phyloP scores from a whole-genome alignment of 2,329 filamentous ascomycete genomes.

The Fusarium duplospermum region DNA sequence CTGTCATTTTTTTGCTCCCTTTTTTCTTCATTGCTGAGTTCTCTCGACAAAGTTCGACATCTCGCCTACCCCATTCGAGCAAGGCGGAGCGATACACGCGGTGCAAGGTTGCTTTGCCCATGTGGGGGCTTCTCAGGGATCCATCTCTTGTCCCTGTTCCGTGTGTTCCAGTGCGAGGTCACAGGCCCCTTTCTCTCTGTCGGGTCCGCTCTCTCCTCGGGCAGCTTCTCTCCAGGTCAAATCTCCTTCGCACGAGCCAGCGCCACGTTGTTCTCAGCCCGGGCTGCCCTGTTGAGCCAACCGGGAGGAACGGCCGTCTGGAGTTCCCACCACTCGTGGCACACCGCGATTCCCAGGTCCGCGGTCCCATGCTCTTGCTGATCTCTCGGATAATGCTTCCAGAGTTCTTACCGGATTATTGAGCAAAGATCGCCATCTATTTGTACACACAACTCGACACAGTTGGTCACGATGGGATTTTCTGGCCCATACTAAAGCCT shows the following conservation, averaged over 20 bases:
- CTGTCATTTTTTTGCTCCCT: too few relatives aligned
- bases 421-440: too few relatives aligned
- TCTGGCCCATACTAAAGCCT: too few relatives aligned
- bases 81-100: too few relatives aligned
- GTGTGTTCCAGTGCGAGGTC: background rate
- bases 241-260: conserved; percentile 36
- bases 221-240: conserved; percentile 13
- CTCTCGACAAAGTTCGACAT: too few relatives aligned
- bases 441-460: too few relatives aligned
- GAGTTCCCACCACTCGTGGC: conserved; percentile 35
- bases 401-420: conserved; percentile 13
- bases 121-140: too few relatives aligned
- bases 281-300: conserved; percentile 35
- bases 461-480: too few relatives aligned
- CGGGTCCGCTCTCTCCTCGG: background rate
- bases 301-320: conserved; percentile 33
- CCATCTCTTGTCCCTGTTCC: too few relatives aligned
- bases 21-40: too few relatives aligned
- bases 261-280: conserved; percentile 32
- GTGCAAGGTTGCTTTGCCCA: too few relatives aligned
- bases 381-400: conserved; percentile 41
- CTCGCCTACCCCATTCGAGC: too few relatives aligned
- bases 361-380: conserved; percentile 40
- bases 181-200: conserved; percentile 27
- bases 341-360: conserved; percentile 28